Percentiles rank a stretch among this genome's conserved stretches.
Conservation (phyloP, 495 filamentous ascomycete species). For the Bathelium albidoporum region DNA sequence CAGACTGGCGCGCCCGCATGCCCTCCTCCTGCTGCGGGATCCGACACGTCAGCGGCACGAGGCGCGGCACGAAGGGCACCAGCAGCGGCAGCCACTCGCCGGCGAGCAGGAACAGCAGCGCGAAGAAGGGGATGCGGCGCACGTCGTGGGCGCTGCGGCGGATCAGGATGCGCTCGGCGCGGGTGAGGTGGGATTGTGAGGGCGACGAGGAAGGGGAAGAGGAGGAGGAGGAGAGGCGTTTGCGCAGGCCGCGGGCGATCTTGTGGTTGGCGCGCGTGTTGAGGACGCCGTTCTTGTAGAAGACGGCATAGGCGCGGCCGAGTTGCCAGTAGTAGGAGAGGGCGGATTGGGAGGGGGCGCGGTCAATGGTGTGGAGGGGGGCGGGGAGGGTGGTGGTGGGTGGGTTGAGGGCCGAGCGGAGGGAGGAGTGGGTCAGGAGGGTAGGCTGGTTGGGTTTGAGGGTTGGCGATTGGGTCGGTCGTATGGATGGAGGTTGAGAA, state of each 20-base stretch:
- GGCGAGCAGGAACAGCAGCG: slow-evolving; percentile 57
- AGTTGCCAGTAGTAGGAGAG: slow-evolving; percentile 38
- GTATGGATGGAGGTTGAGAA: background rate
- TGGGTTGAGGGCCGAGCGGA: slow-evolving; percentile 40
- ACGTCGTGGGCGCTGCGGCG: slow-evolving; percentile 57
- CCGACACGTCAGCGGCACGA: slow-evolving; percentile 71
- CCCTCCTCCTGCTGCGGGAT: slow-evolving; percentile 61
- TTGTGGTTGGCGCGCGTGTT: slow-evolving; percentile 52
- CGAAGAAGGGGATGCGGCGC: slow-evolving; percentile 65
- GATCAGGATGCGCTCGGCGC: slow-evolving; percentile 56
- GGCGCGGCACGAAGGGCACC: slow-evolving; percentile 46
- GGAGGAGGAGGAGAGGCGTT: slow-evolving; percentile 35
- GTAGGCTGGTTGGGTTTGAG: background rate
- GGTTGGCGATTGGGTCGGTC: background rate
- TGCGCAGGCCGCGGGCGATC: slow-evolving; percentile 26
- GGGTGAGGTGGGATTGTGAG: too few species aligned
- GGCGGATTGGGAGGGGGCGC: slow-evolving; percentile 26
- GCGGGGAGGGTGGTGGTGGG: slow-evolving; percentile 50
- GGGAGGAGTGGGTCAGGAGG: background rate
- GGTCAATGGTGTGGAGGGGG: slow-evolving; percentile 42
- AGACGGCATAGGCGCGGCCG: slow-evolving; percentile 54
- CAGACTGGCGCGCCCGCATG: slow-evolving; percentile 42
- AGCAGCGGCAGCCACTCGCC: slow-evolving; percentile 79
- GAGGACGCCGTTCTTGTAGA: slow-evolving; percentile 80
- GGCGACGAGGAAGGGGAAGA: too few species aligned